Evolutionary conservation across 345 rosid species (phyloP).

Genomic region (Limnanthes douglasii): DNA sequence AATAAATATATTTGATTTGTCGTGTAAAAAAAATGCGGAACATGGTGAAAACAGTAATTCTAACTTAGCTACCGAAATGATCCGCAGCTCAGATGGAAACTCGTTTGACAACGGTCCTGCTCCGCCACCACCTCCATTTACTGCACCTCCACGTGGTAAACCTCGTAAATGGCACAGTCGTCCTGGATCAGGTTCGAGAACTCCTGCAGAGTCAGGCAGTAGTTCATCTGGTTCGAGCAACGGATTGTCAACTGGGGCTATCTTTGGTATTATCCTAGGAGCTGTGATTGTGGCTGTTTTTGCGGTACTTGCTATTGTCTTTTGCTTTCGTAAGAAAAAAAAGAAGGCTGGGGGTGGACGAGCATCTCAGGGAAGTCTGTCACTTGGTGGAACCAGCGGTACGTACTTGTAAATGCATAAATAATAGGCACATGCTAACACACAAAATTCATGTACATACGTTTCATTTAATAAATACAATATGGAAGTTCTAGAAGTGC

Average conservation of each 20-base stretch:
- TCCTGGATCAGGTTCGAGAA: conserved; percentile 25
- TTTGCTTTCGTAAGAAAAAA: conserved; percentile 33
- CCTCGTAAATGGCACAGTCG: conserved; percentile 24
- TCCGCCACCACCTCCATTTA: conserved; percentile 48
- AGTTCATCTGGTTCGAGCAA: conserved; percentile 31
- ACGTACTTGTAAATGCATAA: too few relatives aligned
- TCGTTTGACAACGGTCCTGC: conserved; percentile 77
- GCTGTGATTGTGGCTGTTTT: conserved; percentile 35
- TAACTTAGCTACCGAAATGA: conserved; percentile 12
- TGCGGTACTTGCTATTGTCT: conserved; percentile 29
- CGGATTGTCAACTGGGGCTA: conserved; percentile 45
- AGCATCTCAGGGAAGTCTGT: conserved; percentile 33
- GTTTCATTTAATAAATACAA: too few relatives aligned
- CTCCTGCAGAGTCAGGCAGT: conserved; percentile 18
- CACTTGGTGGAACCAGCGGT: conserved; percentile 23
- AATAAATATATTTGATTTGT: too few relatives aligned
- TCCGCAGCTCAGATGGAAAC: conserved; percentile 77
- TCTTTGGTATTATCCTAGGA: conserved; percentile 53
- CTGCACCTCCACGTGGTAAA: conserved; percentile 45
- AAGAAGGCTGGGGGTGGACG: conserved; percentile 24
- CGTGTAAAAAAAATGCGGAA: too few relatives aligned
- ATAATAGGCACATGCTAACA: too few relatives aligned
- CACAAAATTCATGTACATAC: too few relatives aligned
- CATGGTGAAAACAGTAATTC: too few relatives aligned
- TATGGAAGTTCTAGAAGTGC: neutral